These are phyloP conservation scores for Plicaturopsis crispa DNA, from an alignment of 768 basidiomycete genomes.

Conservation along the genomic window DNA sequence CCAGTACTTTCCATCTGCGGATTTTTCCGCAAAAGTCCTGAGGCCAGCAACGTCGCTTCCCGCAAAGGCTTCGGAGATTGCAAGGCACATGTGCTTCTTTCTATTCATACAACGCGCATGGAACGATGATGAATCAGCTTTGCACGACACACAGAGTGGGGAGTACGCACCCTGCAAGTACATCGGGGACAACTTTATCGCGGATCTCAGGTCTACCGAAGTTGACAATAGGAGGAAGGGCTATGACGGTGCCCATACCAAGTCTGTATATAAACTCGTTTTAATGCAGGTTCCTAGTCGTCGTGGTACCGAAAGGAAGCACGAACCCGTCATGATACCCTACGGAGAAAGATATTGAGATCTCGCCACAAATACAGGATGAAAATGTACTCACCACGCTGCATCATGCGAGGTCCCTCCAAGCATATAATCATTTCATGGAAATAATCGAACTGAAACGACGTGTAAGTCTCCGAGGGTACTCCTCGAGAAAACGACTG, in stretches of 20 bases:
- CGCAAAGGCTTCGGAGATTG: constrained; percentile 72
- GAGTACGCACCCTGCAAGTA: constrained; percentile 50
- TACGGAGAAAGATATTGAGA: no score
- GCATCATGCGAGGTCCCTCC: no score
- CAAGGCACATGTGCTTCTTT: constrained; percentile 66
- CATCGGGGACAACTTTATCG: constrained; percentile 37
- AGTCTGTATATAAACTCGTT: no score
- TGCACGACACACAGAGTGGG: no score
- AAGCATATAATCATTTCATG: constrained; percentile 64
- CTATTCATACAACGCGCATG: no score
- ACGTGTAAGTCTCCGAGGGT: constrained; percentile 17
- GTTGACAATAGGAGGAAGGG: constrained; percentile 66
- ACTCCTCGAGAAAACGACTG: not conserved
- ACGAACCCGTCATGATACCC: no score
- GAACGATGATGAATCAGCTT: no score
- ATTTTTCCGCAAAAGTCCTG: constrained; percentile 53
- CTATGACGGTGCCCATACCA: constrained; percentile 58
- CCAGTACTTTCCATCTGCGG: constrained; percentile 60
- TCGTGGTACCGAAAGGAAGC: no score
- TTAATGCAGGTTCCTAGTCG: no score
- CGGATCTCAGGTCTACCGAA: constrained; percentile 48
- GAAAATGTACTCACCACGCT: no score
- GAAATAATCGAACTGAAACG: constrained; percentile 55
- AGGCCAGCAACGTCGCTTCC: constrained; percentile 63
- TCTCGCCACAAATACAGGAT: no score